A percentile compares a stretch with the other conserved stretches of the same genome.
These are phyloP conservation scores for Prunus salicina DNA, from an alignment of 306 rosid genomes.

Conservation along the genomic window DNA sequence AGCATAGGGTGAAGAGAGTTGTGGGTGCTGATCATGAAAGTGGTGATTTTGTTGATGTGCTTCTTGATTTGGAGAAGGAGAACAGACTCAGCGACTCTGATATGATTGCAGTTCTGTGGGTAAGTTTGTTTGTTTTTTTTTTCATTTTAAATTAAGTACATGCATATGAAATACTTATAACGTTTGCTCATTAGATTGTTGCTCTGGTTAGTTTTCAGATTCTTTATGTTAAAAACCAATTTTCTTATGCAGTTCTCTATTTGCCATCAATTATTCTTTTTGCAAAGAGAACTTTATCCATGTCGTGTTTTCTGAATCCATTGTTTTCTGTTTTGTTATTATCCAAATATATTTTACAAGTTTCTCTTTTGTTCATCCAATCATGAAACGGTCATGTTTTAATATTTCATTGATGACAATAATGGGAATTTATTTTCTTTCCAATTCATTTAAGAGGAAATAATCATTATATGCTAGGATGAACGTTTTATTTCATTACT, in stretches of 20 bases:
- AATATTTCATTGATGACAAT: no score
- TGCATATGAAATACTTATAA: neutral
- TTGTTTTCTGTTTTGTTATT: neutral
- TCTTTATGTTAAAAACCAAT: no score
- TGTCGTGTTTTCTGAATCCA: neutral
- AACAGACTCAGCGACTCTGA: conserved; percentile 58
- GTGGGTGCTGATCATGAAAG: neutral
- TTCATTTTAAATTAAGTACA: neutral
- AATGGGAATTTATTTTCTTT: neutral
- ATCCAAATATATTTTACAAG: neutral
- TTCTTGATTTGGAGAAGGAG: conserved; percentile 66
- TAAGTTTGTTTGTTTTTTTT: conserved; percentile 25
- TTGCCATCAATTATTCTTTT: no score
- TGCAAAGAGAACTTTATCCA: neutral
- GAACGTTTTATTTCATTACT: neutral
- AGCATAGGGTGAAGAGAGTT: conserved; percentile 40
- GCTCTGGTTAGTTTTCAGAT: no score
- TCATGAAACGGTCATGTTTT: neutral
- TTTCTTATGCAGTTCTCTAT: neutral
- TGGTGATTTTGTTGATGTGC: conserved; percentile 71
- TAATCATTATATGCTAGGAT: neutral
- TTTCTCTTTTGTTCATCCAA: neutral
- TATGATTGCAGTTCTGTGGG: conserved; percentile 87
- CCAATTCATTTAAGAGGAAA: neutral
- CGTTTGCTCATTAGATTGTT: neutral